Conservation (phyloP, 2,329 filamentous ascomycete genomes). For the Fusarium sulawesiense region DNA sequence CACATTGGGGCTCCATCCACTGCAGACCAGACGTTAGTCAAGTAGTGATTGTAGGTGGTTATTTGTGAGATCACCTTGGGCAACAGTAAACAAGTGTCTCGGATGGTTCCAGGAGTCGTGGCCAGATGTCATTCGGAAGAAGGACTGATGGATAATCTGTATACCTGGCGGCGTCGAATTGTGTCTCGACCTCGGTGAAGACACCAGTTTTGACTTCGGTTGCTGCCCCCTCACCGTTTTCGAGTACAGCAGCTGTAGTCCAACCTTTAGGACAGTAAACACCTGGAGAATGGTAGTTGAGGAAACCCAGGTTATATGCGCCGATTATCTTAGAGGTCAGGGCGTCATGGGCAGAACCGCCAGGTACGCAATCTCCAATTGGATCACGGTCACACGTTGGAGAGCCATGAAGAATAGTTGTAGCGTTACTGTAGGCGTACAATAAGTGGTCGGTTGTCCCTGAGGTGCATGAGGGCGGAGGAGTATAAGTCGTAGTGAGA, state of each 20-base stretch:
- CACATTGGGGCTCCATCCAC: conserved; percentile 20
- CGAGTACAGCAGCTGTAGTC: conserved; percentile 40
- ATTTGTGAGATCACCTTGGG: conserved; percentile 27
- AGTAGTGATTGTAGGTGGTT: rapidly evolving
- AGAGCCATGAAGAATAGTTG: not conserved
- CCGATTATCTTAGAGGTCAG: not conserved
- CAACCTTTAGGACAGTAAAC: conserved; percentile 41
- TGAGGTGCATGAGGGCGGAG: conserved; percentile 39
- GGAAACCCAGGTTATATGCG: conserved; percentile 3
- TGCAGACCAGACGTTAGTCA: conserved; percentile 1
- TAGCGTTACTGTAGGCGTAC: not conserved
- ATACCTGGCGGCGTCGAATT: too few species aligned
- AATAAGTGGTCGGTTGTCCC: conserved; percentile 13
- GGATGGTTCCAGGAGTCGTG: conserved; percentile 16
- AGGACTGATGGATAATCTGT: not conserved
- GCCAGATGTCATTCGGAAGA: conserved; percentile 2
- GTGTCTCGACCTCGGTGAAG: conserved; percentile 4
- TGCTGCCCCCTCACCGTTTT: conserved; percentile 1
- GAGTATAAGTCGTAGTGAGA: conserved; percentile 47
- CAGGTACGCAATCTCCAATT: conserved; percentile 40
- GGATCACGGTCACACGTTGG: conserved; percentile 11
- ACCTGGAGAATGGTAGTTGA: conserved; percentile 43
- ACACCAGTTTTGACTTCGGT: conserved; percentile 7
- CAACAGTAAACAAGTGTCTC: conserved; percentile 43
- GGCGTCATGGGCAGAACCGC: conserved; percentile 28